Percentiles rank a stretch among this genome's conserved stretches.
These are phyloP conservation scores for Exophiala spinifera DNA, from an alignment of 2,329 filamentous ascomycete genomes.

Conservation along the genomic window DNA sequence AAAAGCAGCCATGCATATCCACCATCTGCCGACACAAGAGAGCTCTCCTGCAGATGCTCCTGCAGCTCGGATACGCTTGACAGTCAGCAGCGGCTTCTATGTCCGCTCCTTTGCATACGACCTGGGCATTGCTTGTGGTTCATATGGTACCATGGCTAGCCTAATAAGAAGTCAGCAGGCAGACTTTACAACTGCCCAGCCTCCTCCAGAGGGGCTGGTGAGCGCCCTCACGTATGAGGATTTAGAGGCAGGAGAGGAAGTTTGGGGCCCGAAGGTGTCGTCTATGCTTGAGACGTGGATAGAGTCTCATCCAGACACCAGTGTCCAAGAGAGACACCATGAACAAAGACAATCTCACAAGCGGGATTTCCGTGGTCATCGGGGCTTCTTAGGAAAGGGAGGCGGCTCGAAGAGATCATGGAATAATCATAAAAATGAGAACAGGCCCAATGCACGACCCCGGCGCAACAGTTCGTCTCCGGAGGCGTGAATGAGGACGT, in stretches of 20 bases:
- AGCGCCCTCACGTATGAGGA: conserved; percentile 73
- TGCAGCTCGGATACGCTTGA: conserved; percentile 81
- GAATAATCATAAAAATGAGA: conserved; percentile 4
- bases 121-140: conserved; percentile 75
- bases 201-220: conserved; percentile 45
- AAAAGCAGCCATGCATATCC: conserved; percentile 30
- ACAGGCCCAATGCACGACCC: background rate
- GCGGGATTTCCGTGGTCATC: conserved; percentile 1
- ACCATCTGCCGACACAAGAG: conserved; percentile 22
- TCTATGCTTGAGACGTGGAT: conserved; percentile 55
- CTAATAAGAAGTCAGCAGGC: conserved; percentile 78
- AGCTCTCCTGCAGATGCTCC: conserved; percentile 47
- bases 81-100: conserved; percentile 93
- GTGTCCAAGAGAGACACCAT: conserved; percentile 4
- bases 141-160: conserved; percentile 80
- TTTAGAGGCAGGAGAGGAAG: conserved; percentile 69
- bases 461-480: conserved; percentile 26
- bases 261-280: conserved; percentile 76
- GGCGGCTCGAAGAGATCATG: conserved; percentile 13
- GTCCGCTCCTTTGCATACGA: conserved; percentile 93
- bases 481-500: background rate
- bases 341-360: conserved; percentile 10
- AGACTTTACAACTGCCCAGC: conserved; percentile 54
- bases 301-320: conserved; percentile 35
- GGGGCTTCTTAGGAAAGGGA: background rate